phyloP scores from a whole-genome alignment of 768 basidiomycete species.

The Suillus americanus region DNA sequence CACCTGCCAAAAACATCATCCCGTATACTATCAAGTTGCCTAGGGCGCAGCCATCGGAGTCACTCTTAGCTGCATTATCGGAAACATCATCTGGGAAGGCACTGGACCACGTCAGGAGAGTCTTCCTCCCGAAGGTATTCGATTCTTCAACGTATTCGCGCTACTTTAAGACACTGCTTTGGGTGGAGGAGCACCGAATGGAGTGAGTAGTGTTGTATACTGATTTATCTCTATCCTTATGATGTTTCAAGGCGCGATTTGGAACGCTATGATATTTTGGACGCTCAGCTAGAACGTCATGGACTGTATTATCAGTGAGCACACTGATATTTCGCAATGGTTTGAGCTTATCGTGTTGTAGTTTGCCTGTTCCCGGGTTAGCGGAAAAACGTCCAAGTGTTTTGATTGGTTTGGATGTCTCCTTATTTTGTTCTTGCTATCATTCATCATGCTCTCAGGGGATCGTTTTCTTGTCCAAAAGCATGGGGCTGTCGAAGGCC shows the following conservation, averaged over 20 bases:
- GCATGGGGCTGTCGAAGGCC: constrained; percentile 11
- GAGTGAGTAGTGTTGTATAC: constrained; percentile 30
- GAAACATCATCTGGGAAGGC: constrained; percentile 14
- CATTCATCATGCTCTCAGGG: constrained; percentile 16
- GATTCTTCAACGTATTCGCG: constrained; percentile 39
- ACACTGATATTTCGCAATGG: neutral
- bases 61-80: constrained; percentile 2
- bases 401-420: constrained; percentile 49
- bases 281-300: constrained; percentile 18
- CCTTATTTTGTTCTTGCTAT: constrained; percentile 16
- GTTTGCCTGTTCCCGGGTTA: constrained; percentile 52
- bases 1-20: constrained; percentile 15
- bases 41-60: constrained; percentile 5
- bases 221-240: constrained; percentile 2
- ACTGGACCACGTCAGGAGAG: constrained; percentile 25
- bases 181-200: constrained; percentile 51
- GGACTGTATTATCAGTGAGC: constrained; percentile 36
- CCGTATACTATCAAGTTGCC: constrained; percentile 14
- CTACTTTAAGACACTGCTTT: constrained; percentile 46
- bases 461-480: constrained; percentile 31
- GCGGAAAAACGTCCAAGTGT: constrained; percentile 61
- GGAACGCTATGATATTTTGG: constrained; percentile 35
- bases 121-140: constrained; percentile 37
- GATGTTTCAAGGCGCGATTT: constrained; percentile 34
- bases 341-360: constrained; percentile 17